Percentiles rank a stretch among this genome's conserved stretches.
phyloP scores from a whole-genome alignment of 177 flowering plant species.

The Tripterygium wilfordii region DNA sequence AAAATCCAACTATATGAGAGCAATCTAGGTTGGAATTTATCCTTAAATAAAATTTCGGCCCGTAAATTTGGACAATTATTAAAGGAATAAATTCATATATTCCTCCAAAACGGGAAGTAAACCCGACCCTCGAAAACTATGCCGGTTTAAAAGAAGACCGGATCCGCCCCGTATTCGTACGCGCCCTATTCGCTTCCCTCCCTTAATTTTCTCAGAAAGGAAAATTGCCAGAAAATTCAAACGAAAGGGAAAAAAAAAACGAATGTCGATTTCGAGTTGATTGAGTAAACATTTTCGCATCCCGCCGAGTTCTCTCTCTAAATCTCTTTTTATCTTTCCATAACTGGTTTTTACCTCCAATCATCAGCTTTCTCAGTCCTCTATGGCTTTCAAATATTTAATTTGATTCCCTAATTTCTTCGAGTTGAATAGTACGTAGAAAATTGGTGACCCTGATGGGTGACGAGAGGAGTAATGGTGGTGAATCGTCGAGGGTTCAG shows the following conservation, averaged over 20 bases:
- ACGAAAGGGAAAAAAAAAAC: not conserved
- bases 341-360: no score
- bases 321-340: no score
- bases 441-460: slow-evolving; percentile 15
- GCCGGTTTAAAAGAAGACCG: no score
- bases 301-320: no score
- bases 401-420: not conserved
- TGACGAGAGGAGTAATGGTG: slow-evolving; percentile 17
- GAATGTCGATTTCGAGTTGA: not conserved
- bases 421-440: not conserved
- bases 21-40: no score
- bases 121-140: no score
- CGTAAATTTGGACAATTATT: no score
- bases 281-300: slow-evolving; percentile 3
- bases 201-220: not conserved
- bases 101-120: no score
- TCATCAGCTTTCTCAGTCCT: no score
- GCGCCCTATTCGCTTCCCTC: not conserved
- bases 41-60: no score
- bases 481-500: slow-evolving; percentile 20
- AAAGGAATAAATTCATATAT: no score
- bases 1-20: no score
- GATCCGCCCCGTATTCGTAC: not conserved
- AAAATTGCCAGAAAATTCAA: slow-evolving; percentile 4
- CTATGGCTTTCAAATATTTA: slow-evolving; percentile 1